Evolutionary conservation across 495 filamentous ascomycete species (phyloP).

Genomic region (Penicillium samsonianum): DNA sequence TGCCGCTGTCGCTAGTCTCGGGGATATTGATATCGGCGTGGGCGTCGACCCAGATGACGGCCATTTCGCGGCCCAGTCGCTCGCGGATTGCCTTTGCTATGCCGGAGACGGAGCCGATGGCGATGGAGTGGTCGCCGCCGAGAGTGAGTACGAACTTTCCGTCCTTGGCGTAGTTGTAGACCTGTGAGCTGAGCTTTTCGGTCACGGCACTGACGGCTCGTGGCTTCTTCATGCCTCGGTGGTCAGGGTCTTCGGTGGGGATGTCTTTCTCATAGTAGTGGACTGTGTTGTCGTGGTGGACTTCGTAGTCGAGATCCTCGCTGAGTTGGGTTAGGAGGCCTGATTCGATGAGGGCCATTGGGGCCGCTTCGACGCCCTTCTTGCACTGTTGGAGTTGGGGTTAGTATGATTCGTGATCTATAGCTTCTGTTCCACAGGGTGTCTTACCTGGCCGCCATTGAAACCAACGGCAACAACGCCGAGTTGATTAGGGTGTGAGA

Average conservation of each 20-base stretch:
- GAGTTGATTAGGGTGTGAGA: conserved; percentile 72
- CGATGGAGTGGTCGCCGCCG: conserved; percentile 94
- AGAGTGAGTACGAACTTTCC: conserved; percentile 90
- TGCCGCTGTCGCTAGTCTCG: conserved; percentile 84
- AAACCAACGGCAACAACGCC: conserved; percentile 96
- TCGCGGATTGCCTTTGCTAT: conserved; percentile 82
- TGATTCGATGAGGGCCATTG: conserved; percentile 83
- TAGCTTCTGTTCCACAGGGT: conserved; percentile 3
- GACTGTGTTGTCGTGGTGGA: conserved; percentile 81
- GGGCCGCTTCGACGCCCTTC: conserved; percentile 88
- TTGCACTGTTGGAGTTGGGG: conserved; percentile 64
- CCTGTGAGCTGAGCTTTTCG: conserved; percentile 72
- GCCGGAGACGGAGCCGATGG: conserved; percentile 88
- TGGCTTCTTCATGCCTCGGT: conserved; percentile 92
- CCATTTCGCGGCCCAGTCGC: conserved; percentile 76
- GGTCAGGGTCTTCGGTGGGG: conserved; percentile 65
- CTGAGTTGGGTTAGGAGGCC: conserved; percentile 83
- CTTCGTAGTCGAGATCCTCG: conserved; percentile 82
- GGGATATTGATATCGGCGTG: conserved; percentile 98
- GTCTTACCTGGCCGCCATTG: conserved; percentile 87
- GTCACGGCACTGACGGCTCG: conserved; percentile 88
- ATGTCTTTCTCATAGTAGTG: conserved; percentile 80
- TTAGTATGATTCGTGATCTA: conserved; percentile 17
- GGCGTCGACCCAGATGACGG: conserved; percentile 98
- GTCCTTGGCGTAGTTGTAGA: conserved; percentile 81